Base-by-base conservation (phyloP, 768 basidiomycete genomes). In the Lanmaoa pseudosensibilis region DNA sequence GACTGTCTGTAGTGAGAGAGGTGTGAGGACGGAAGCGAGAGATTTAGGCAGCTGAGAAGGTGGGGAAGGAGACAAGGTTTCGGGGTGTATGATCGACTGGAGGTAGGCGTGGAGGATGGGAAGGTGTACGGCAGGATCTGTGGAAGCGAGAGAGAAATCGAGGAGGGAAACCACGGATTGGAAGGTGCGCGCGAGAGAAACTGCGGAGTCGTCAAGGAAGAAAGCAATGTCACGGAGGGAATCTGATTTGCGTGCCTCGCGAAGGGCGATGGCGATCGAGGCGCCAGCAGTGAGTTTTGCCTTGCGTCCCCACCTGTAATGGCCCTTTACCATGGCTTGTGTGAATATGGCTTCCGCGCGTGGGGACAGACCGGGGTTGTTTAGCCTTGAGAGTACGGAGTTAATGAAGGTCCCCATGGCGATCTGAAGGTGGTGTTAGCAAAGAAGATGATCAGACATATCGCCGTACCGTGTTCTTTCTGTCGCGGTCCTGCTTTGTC, bases 291-390 rank as follows among this genome's bases (percentile, higher is more conserved):
- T 77, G 43, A 83, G 74, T 69, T 82, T 90, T 21, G 90, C 85
- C 59, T 80, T 85, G 50, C 83, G 78, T 37, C 92, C 91, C 90
- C 90, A 94, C 37, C 81, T 82, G 66, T 83, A 86, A 11, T 75
- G 69, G 15, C 80, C 82, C 33, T 75, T 76, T 23, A 72, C 57
- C 82, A 85, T 89, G 25, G 83, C 82, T 61, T 86, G 83, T 72
- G 81, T 80, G 72, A 92, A 92, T 27, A 93, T 71, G 53, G 77
- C 77, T 56, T 79, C 80, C 13, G 87, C 86, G 60, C 90, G 88
- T 61, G 82, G 77, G 58, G 84, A 77, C 64, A 85, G 74, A 67
- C 84, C 85, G 62, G 84, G 71, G 56, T 77, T 79, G 63, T 80
- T 80, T 30, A 91, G 74, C 62, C 82, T 83, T 47, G 76, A 72